phyloP scores from a whole-genome alignment of 257 asterid genomes.

The Verbena officinalis region DNA sequence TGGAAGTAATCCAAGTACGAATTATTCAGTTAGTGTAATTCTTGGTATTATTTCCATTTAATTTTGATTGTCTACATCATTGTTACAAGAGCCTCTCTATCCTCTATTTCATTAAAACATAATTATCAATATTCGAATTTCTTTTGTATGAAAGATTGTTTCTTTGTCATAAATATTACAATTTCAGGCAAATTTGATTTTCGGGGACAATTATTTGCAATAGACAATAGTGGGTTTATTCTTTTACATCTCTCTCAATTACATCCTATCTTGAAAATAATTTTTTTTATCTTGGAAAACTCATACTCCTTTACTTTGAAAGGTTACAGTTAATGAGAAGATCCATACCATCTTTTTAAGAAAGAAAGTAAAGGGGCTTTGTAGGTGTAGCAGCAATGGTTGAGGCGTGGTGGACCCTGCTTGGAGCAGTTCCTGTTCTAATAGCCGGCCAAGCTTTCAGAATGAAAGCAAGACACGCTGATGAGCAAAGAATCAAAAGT shows the following conservation, averaged over 20 bases:
- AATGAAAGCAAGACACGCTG: constrained; percentile 67
- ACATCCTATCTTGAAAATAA: not conserved
- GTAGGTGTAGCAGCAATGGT: constrained; percentile 56
- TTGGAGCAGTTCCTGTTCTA: constrained; percentile 88
- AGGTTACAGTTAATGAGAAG: not conserved
- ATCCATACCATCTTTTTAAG: not conserved
- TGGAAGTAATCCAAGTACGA: too few relatives aligned
- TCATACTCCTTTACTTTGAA: not conserved
- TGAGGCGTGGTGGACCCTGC: constrained; percentile 90
- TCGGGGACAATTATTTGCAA: constrained; percentile 1
- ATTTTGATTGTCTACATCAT: not conserved
- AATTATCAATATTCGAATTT: too few relatives aligned
- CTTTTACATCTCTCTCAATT: not conserved
- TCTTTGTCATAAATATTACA: not conserved
- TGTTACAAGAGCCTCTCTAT: not conserved
- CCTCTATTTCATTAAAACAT: too few relatives aligned
- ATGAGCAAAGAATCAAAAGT: constrained; percentile 74
- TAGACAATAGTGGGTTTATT: not conserved
- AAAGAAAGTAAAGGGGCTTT: constrained; percentile 15
- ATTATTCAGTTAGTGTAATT: not conserved
- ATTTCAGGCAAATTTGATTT: not conserved
- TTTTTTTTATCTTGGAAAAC: not conserved
- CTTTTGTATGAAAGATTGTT: not conserved
- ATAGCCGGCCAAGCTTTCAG: constrained; percentile 84
- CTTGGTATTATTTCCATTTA: not conserved